These are phyloP conservation scores for Candida smagusa DNA, from an alignment of 1,139 yeast genomes.

Conservation along the genomic window DNA sequence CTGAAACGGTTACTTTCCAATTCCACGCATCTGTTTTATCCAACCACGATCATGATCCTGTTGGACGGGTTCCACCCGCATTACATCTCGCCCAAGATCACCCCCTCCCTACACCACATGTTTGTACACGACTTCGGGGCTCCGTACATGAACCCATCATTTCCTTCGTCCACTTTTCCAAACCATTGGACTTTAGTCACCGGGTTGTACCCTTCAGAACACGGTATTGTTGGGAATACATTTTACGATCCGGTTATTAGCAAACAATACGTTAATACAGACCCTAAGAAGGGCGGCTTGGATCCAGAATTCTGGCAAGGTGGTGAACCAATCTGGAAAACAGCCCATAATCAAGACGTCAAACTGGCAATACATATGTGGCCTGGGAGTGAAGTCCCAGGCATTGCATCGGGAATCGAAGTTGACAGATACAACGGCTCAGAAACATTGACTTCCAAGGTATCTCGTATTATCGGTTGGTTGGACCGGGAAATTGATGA, in stretches of 20 bases:
- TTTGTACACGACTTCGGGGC: conserved; percentile 58
- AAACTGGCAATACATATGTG: conserved; percentile 88
- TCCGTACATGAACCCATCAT: conserved; percentile 83
- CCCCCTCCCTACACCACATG: conserved; percentile 69
- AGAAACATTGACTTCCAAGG: conserved; percentile 58
- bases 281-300: conserved; percentile 53
- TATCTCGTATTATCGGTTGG: conserved; percentile 60
- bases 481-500: conserved; percentile 49
- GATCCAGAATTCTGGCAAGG: conserved; percentile 74
- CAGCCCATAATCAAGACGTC: conserved; percentile 65
- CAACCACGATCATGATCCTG: conserved; percentile 76
- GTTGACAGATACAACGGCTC: conserved; percentile 64
- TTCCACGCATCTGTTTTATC: conserved; percentile 70
- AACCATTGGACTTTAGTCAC: conserved; percentile 91
- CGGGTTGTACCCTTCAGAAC: conserved; percentile 78
- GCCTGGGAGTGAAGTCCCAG: conserved; percentile 85
- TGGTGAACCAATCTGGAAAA: conserved; percentile 86
- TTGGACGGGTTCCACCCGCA: conserved; percentile 92
- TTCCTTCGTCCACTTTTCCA: conserved; percentile 88
- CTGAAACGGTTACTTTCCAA: conserved; percentile 38
- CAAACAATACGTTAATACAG: conserved; percentile 62
- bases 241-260: conserved; percentile 62
- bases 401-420: conserved; percentile 41
- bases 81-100: conserved; percentile 60
- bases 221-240: conserved; percentile 84